Base-by-base conservation (phyloP, 495 filamentous ascomycete genomes). In the Xylaria acuta region DNA sequence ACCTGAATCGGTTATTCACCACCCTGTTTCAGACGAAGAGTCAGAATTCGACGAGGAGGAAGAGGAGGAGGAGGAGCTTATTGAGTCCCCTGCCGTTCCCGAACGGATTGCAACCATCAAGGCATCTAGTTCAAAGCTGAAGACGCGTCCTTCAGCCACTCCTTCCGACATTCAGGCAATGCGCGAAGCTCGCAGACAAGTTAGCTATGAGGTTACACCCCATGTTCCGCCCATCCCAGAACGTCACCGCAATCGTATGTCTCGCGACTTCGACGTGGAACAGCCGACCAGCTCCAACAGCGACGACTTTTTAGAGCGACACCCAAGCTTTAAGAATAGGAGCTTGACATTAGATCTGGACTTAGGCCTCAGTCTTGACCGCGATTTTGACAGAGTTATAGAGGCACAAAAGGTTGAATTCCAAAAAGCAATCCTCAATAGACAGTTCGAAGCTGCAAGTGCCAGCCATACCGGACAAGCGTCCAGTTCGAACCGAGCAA, bases 361-460 rank as follows among this genome's bases (percentile, higher is more conserved):
- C 78, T 87, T 97, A 41, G 93, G 93, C 64, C 89, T 95, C 72
- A 94, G 94, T 69, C 85, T 99, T 56, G 92, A 96, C 73, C 88
- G 92, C 77, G 96, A 98, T 76, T 98, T 99, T 82, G 94, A 98
- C 75, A 88, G 95, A 56, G 92, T 99, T 27, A 96, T 98, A 77
- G 96, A 98, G 82, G 90, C 92, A 75, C 94, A 97, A 94, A 99
- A 99, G 94, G 96, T 98, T 88, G 87, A 84, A 83, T 87, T 86
- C 82, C 79, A 86, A 68, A 75, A 83, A 80, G 81, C 86, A 85
- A 80, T 84, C 75, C 69, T 62, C 45, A 45, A 34, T 53, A 40
- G 67, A 67, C 18, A 73, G 25, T 22, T 69, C 38, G 47, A 64
- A 25, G 41, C 59, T 68, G n/a, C 72, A 63, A 72, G 63, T 43